phyloP scores from a whole-genome alignment of 106 monocot genomes.

The Apostasia ramifera region DNA sequence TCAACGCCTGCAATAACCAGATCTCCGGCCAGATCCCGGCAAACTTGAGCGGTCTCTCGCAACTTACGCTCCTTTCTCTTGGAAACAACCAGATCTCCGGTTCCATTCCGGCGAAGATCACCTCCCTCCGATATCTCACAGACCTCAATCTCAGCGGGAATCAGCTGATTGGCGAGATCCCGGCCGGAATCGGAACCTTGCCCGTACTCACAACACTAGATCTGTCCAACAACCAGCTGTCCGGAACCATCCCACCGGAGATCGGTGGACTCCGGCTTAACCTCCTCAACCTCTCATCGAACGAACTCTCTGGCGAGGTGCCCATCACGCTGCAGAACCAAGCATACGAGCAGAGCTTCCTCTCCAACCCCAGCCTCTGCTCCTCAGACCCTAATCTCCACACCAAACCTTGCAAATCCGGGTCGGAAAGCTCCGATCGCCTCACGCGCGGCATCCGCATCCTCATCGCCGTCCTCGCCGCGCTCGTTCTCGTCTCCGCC shows the following conservation, averaged over 20 bases:
- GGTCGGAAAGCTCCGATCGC: not conserved
- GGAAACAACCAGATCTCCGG: conserved; percentile 52
- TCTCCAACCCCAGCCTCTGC: conserved; percentile 45
- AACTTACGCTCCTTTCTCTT: conserved; percentile 34
- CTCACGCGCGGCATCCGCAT: conserved; percentile 5
- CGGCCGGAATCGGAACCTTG: conserved; percentile 35
- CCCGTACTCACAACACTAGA: conserved; percentile 49
- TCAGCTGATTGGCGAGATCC: conserved; percentile 54
- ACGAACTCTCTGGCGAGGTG: conserved; percentile 53
- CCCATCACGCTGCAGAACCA: conserved; percentile 34
- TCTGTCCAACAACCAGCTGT: conserved; percentile 61
- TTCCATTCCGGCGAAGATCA: conserved; percentile 32
- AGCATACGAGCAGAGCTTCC: conserved; percentile 48
- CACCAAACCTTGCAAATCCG: not conserved
- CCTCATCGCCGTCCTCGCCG: conserved; percentile 33
- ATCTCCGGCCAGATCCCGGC: conserved; percentile 54
- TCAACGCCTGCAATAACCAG: conserved; percentile 40
- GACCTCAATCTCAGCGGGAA: conserved; percentile 60
- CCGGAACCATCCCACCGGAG: conserved; percentile 31
- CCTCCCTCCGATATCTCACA: conserved; percentile 16
- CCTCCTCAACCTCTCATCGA: conserved; percentile 70
- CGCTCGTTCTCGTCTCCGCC: conserved; percentile 12
- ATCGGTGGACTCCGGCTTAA: conserved; percentile 32
- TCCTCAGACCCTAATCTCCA: conserved; percentile 1
- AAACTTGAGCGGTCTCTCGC: conserved; percentile 19